Conservation (phyloP, 2,329 filamentous ascomycete species). For the Blastomyces silverae region DNA sequence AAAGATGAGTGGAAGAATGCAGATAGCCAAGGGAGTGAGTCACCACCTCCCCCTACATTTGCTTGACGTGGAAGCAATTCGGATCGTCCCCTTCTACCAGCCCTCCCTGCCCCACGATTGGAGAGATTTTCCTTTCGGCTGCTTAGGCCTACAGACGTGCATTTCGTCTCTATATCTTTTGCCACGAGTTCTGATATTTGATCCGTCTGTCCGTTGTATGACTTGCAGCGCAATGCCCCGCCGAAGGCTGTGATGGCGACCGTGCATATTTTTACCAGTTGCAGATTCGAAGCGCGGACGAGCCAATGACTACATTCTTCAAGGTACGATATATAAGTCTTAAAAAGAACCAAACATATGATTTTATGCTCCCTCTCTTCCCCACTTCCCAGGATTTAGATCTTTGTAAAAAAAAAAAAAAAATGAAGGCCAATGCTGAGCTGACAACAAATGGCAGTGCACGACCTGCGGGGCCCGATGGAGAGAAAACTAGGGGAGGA, state of each 20-base stretch:
- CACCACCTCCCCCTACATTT: background rate
- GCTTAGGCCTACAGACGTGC: background rate
- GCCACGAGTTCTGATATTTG: background rate
- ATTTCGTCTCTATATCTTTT: background rate
- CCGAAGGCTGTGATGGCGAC: slow-evolving; percentile 69
- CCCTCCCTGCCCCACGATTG: background rate
- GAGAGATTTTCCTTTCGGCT: background rate
- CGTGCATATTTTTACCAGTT: slow-evolving; percentile 94
- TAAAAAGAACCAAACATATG: background rate
- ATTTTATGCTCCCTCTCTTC: background rate
- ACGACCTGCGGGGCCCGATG: slow-evolving; percentile 42
- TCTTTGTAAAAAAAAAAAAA: background rate
- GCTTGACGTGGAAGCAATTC: background rate
- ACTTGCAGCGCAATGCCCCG: slow-evolving; percentile 66
- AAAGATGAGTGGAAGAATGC: slow-evolving; percentile 86
- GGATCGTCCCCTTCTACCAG: background rate
- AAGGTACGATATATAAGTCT: slow-evolving; percentile 52
- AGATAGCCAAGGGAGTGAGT: slow-evolving; percentile 63
- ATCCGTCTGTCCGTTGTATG: background rate
- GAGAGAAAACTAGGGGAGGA: slow-evolving; percentile 42
- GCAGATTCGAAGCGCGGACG: slow-evolving; percentile 95
- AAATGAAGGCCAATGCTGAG: background rate
- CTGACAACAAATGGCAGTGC: slow-evolving; percentile 32
- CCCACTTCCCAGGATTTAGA: background rate
- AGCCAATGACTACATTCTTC: slow-evolving; percentile 96